Conservation (phyloP, 2,329 filamentous ascomycete species). For the Trichoderma sp. region DNA sequence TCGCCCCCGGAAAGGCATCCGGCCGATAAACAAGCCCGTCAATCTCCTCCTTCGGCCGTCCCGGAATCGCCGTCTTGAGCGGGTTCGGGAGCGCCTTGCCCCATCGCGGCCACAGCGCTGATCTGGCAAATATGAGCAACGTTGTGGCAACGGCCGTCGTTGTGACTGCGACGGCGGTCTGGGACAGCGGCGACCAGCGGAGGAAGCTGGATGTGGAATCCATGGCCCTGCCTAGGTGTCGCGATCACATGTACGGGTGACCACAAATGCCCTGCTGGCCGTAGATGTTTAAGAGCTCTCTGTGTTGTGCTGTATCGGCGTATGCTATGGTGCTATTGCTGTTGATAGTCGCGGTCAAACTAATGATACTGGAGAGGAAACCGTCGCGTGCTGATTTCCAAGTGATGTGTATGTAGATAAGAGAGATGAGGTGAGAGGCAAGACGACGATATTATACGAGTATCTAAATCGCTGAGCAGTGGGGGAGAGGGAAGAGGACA, state of each 20-base stretch:
- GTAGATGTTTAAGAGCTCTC: background rate
- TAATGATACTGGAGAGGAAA: background rate
- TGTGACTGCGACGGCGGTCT: constrained; percentile 34
- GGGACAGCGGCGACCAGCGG: constrained; percentile 20
- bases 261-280: background rate
- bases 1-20: constrained; percentile 66
- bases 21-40: constrained; percentile 55
- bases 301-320: background rate
- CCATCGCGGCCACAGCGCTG: constrained; percentile 41
- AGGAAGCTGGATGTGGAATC: constrained; percentile 29
- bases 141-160: constrained; percentile 41
- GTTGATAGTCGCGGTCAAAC: background rate
- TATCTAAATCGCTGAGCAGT: background rate
- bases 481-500: background rate
- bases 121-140: constrained; percentile 35
- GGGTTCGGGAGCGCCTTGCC: constrained; percentile 44
- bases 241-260: background rate
- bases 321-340: background rate
- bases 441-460: background rate
- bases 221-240: constrained; percentile 25
- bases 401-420: background rate
- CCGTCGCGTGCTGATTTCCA: background rate
- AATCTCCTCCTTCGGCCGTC: constrained; percentile 36
- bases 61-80: constrained; percentile 40
- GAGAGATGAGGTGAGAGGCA: background rate